Evolutionary conservation across 2,329 filamentous ascomycete species (phyloP).

Genomic region (Diaporthe eres): DNA sequence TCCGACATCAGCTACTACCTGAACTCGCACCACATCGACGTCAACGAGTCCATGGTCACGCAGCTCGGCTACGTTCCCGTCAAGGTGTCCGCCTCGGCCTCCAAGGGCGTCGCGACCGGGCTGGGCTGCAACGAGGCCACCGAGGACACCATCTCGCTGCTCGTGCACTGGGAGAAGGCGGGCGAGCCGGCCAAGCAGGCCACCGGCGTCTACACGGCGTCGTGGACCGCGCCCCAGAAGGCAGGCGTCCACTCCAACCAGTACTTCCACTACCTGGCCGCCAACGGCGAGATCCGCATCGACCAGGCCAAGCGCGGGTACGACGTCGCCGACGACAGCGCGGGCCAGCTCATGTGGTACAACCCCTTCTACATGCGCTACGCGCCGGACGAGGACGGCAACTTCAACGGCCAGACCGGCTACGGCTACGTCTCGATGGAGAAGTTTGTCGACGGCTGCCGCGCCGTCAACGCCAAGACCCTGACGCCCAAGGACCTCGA

Average conservation of each 20-base stretch:
- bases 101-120: conserved; percentile 82
- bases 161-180: conserved; percentile 89
- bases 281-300: conserved; percentile 86
- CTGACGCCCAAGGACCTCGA: conserved; percentile 84
- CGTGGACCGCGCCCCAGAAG: conserved; percentile 93
- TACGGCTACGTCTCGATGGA: conserved; percentile 97
- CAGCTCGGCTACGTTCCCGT: conserved; percentile 79
- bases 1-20: conserved; percentile 97
- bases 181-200: conserved; percentile 78
- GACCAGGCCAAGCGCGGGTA: conserved; percentile 96
- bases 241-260: conserved; percentile 97
- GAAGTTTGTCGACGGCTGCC: conserved; percentile 93
- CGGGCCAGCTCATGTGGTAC: conserved; percentile 82
- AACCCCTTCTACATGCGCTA: conserved; percentile 98
- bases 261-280: conserved; percentile 95
- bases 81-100: conserved; percentile 82
- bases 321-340: conserved; percentile 88
- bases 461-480: conserved; percentile 80
- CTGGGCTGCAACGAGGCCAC: conserved; percentile 86
- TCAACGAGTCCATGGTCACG: conserved; percentile 92
- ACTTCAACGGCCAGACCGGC: conserved; percentile 91
- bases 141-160: conserved; percentile 92
- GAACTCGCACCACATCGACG: conserved; percentile 94
- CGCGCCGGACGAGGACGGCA: conserved; percentile 93
- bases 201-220: conserved; percentile 92